Base-by-base conservation (phyloP, 108 stramenopile species). In the Skeletonema costatum region DNA sequence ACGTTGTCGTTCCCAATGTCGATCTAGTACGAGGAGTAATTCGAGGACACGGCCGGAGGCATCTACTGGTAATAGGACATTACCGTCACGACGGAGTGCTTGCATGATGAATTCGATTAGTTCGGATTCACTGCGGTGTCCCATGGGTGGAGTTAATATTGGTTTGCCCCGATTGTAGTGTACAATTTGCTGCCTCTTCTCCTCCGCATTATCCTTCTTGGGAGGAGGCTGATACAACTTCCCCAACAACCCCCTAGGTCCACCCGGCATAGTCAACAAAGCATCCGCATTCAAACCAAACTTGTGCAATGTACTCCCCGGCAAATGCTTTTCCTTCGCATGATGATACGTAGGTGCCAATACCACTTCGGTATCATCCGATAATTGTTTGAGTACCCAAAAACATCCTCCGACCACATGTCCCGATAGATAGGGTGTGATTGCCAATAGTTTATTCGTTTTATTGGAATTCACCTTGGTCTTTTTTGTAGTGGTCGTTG, bases 61-160 rank as follows among this genome's bases (percentile, higher is more conserved):
- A 77, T 98, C 98, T 16, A 89, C 89, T 19, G 98, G 98, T 14
- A 97, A 66, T 69, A 98, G 85, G 16, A 96, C 96, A 74, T 98
- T 95, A 0, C 97, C 98, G 53, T 97, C 96, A 6, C 94, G 90
- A 48, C 98, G 73, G 42, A 98, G 60, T 0, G 96, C 86, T 16
- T 81, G 86, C 84, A 97, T 77, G 21, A 96, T 86, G 32, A 53
- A 68, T 51, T 93, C 91, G n/a, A 89, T 82, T 53, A 94, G 35
- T 64, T 82, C 82, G 7, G 76, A 64, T 56, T 91, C 90, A 32
- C 75, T 74, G 42, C 86, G 82, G 39, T 82, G 75, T 10, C 84
- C 88, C 0, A 59, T 17, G 32, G 84, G 84, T 44, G 84, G 77
- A n/a, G 50, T 56, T 33, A 85, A 41, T 39, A 82, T 80, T 17